Percentiles rank a stretch among this genome's conserved stretches.
Evolutionary conservation across 2,329 filamentous ascomycete species (phyloP).

Genomic region (Aspergillus sp.): DNA sequence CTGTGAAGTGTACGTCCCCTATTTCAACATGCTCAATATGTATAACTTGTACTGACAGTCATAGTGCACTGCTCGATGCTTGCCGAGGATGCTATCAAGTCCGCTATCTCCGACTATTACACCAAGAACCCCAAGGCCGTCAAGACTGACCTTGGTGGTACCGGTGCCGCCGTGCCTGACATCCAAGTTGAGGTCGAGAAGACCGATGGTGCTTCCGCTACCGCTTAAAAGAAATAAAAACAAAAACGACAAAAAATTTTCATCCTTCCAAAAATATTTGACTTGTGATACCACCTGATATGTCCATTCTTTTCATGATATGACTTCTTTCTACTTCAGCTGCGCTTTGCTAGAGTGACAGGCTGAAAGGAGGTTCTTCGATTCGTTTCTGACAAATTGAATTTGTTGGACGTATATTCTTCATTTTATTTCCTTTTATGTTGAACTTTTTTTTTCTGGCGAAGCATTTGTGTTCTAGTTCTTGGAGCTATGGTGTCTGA

Average conservation of each 20-base stretch:
- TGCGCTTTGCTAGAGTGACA: too few species aligned
- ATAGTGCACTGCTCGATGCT: conserved; percentile 87
- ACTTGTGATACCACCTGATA: background rate
- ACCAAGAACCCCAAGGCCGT: conserved; percentile 76
- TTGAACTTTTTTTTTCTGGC: conserved; percentile 11
- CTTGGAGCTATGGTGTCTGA: conserved; percentile 2
- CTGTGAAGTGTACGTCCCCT: conserved; percentile 67
- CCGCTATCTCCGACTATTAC: conserved; percentile 84
- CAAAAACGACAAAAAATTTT: conserved; percentile 2
- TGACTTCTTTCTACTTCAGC: background rate
- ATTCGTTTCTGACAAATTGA: conserved; percentile 5
- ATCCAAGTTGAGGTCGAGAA: conserved; percentile 42
- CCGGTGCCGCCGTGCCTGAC: conserved; percentile 59
- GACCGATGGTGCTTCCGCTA: conserved; percentile 25
- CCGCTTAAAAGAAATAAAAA: conserved; percentile 15
- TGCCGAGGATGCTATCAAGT: conserved; percentile 88
- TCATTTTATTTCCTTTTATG: conserved; percentile 2
- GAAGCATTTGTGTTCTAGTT: conserved; percentile 11
- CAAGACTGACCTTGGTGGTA: conserved; percentile 69
- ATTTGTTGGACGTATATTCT: conserved; percentile 24
- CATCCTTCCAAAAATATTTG: background rate
- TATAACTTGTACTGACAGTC: conserved; percentile 5
- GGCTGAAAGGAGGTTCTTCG: background rate
- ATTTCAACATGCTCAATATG: conserved; percentile 1
- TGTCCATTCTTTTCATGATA: background rate